These are phyloP conservation scores for Microthlaspi erraticum DNA, from an alignment of 345 rosid genomes.

Conservation along the genomic window DNA sequence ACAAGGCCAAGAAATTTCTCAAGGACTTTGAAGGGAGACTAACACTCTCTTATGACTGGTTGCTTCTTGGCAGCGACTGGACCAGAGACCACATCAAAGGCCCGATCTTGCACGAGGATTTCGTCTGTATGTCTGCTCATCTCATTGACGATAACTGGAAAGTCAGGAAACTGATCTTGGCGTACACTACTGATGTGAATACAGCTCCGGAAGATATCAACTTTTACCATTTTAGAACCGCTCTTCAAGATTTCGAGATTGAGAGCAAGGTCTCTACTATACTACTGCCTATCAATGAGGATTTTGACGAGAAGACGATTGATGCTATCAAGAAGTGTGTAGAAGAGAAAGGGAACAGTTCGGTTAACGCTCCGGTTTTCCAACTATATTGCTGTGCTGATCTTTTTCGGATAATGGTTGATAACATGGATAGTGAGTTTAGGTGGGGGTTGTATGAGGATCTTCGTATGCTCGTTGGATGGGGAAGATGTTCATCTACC, in stretches of 20 bases:
- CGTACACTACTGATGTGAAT: background rate
- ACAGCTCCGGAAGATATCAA: background rate
- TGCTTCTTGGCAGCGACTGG: constrained; percentile 1
- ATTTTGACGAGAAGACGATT: constrained; percentile 18
- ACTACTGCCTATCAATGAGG: constrained; percentile 1
- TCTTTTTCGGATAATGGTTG: constrained; percentile 35
- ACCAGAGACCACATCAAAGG: background rate
- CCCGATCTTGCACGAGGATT: constrained; percentile 27
- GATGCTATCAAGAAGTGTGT: constrained; percentile 22
- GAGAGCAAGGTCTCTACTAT: constrained; percentile 27
- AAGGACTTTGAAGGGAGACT: constrained; percentile 23
- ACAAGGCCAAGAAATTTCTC: constrained; percentile 31
- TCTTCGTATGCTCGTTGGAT: constrained; percentile 31
- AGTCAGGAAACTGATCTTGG: constrained; percentile 22
- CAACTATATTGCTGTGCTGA: constrained; percentile 32
- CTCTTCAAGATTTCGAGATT: constrained; percentile 34
- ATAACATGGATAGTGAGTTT: background rate
- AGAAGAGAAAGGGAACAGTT: constrained; percentile 5
- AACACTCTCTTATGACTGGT: constrained; percentile 30
- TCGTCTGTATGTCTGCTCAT: constrained; percentile 31
- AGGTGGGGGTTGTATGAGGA: constrained; percentile 3
- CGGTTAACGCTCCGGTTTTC: constrained; percentile 6
- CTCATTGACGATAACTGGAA: constrained; percentile 42
- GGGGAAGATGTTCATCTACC: constrained; percentile 15
- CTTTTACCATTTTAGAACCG: background rate